Conservation (phyloP, 768 basidiomycete genomes). For the Clitopilus passeckerianus region DNA sequence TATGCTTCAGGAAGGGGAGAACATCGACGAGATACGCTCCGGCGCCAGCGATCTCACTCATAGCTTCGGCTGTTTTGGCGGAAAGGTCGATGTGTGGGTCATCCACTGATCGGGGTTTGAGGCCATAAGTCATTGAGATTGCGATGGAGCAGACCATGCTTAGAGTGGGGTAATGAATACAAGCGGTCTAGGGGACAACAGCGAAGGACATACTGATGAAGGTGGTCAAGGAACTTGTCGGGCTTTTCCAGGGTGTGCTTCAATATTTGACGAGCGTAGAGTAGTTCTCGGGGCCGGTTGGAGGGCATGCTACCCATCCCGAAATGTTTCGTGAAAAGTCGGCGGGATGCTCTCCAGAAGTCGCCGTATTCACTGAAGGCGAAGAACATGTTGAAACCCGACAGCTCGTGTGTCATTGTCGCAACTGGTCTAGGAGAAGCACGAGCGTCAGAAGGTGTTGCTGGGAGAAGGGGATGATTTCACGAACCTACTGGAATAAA, state of each 20-base stretch:
- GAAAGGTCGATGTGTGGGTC: constrained; percentile 1
- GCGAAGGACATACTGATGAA: neutral
- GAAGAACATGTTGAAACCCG: neutral
- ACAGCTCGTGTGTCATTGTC: constrained; percentile 4
- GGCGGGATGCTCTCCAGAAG: neutral
- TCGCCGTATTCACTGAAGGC: neutral
- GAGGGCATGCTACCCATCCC: neutral
- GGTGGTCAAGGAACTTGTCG: neutral
- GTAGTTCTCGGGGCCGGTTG: neutral
- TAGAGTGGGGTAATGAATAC: neutral
- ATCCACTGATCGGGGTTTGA: neutral
- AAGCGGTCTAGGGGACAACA: neutral
- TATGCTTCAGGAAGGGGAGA: constrained; percentile 12
- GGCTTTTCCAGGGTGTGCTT: neutral
- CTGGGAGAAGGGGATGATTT: neutral
- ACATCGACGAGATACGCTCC: constrained; percentile 6
- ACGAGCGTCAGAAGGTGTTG: neutral
- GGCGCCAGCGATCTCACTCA: neutral
- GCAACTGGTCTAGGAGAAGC: neutral
- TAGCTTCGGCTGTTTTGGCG: neutral
- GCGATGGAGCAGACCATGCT: neutral
- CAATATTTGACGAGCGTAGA: neutral
- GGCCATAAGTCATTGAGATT: neutral
- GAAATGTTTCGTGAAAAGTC: neutral
- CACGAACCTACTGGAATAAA: neutral